These are phyloP conservation scores for Boletus vermiculosoides DNA, from an alignment of 768 basidiomycete species.

Conservation along the genomic window DNA sequence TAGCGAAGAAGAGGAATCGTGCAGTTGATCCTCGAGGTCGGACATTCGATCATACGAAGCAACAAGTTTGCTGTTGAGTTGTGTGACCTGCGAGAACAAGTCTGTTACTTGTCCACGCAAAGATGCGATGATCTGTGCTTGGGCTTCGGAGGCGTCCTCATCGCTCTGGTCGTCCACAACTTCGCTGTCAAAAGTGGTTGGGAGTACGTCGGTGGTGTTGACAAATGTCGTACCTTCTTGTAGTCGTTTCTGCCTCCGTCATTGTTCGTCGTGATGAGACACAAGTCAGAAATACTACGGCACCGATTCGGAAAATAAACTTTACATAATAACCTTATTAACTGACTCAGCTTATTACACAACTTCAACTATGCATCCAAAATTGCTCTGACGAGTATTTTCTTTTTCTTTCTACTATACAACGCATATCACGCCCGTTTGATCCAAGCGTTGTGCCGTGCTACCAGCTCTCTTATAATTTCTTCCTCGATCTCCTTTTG, in stretches of 20 bases:
- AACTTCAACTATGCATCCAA: background rate
- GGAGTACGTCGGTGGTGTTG: constrained; percentile 5
- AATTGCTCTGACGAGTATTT: background rate
- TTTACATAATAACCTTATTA: constrained; percentile 18
- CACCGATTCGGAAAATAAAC: constrained; percentile 8
- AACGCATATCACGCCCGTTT: background rate
- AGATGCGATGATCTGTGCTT: constrained; percentile 78
- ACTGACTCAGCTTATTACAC: background rate
- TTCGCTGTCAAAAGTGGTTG: background rate
- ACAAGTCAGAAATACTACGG: background rate
- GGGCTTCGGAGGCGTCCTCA: constrained; percentile 55
- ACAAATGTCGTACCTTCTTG: constrained; percentile 14
- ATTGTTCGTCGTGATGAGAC: constrained; percentile 8
- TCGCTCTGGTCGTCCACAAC: constrained; percentile 20
- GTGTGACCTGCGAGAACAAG: constrained; percentile 83
- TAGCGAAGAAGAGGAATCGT: constrained; percentile 58
- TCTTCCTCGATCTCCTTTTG: constrained; percentile 90
- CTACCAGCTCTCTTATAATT: constrained; percentile 74
- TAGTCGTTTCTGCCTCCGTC: constrained; percentile 8
- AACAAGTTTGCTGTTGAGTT: constrained; percentile 92
- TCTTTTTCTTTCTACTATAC: background rate
- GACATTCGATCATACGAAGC: constrained; percentile 89
- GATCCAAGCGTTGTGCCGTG: constrained; percentile 74
- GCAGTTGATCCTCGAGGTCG: constrained; percentile 87
- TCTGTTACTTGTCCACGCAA: constrained; percentile 82